These are phyloP conservation scores for Melampsora larici-populina DNA, from an alignment of 1,284 basidiomycete species.

Conservation along the genomic window DNA sequence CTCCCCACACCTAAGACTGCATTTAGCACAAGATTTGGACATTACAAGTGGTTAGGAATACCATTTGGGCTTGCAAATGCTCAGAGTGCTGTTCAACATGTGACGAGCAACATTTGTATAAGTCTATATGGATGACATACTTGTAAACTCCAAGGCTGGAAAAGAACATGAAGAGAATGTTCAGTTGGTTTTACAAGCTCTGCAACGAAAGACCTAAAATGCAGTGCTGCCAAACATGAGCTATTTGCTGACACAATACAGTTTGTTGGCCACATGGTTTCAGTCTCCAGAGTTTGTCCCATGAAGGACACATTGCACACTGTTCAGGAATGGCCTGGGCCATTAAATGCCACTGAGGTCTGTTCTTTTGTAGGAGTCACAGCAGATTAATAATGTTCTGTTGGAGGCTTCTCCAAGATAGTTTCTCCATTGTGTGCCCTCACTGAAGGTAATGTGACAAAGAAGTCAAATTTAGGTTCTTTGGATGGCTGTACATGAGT, in stretches of 20 bases:
- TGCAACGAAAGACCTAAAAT: conserved; percentile 23
- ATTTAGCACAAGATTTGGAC: conserved; percentile 9
- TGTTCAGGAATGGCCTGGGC: neutral
- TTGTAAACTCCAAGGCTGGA: conserved; percentile 5
- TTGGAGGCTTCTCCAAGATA: too few species aligned
- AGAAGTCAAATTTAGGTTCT: neutral
- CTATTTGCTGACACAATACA: conserved; percentile 3
- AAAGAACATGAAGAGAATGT: conserved; percentile 40
- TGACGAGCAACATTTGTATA: conserved; percentile 41
- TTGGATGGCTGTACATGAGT: neutral
- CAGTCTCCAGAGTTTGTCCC: neutral
- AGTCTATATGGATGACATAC: conserved; percentile 25
- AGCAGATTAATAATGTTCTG: conserved; percentile 57
- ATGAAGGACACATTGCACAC: neutral
- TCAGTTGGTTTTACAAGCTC: conserved; percentile 13
- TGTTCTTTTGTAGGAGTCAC: conserved; percentile 47
- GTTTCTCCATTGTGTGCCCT: conserved; percentile 50
- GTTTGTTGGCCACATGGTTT: neutral
- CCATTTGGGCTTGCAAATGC: conserved; percentile 43
- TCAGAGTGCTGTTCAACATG: conserved; percentile 41
- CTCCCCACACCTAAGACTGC: neutral
- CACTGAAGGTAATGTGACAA: conserved; percentile 4
- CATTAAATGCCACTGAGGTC: neutral
- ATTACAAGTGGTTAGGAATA: conserved; percentile 32
- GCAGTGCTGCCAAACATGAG: conserved; percentile 35